phyloP scores from a whole-genome alignment of 345 rosid species.

The Ailanthus altissimus region DNA sequence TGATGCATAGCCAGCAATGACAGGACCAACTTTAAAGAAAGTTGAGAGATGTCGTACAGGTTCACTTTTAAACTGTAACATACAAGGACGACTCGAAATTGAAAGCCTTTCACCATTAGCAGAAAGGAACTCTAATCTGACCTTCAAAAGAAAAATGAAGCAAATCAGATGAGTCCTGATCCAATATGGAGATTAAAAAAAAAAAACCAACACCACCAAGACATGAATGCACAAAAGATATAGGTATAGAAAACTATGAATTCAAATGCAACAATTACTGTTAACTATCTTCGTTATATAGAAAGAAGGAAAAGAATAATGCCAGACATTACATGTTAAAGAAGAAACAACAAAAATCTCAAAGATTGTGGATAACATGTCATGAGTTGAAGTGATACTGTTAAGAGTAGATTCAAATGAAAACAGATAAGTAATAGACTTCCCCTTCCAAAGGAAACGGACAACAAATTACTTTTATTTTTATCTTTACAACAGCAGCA shows the following conservation, averaged over 20 bases:
- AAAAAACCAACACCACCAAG: neutral
- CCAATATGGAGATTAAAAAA: neutral
- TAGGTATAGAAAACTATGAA: neutral
- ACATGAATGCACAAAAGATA: neutral
- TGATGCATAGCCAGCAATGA: slow-evolving; percentile 67
- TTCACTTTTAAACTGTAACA: slow-evolving; percentile 76
- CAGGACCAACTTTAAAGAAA: slow-evolving; percentile 66
- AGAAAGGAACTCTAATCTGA: slow-evolving; percentile 71
- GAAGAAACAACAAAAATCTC: slow-evolving; percentile 5
- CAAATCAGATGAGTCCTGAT: slow-evolving; percentile 1
- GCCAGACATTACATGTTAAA: neutral
- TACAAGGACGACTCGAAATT: slow-evolving; percentile 68
- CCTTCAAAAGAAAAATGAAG: slow-evolving; percentile 46
- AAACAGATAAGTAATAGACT: neutral
- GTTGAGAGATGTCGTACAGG: slow-evolving; percentile 62
- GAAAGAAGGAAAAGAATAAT: neutral
- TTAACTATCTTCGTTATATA: neutral
- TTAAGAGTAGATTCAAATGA: neutral
- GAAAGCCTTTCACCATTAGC: slow-evolving; percentile 55
- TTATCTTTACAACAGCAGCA: neutral
- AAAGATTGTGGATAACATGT: neutral
- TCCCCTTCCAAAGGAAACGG: neutral
- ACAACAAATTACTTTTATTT: neutral
- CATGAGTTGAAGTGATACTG: neutral
- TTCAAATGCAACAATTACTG: neutral